Evolutionary conservation across 2,329 filamentous ascomycete genomes (phyloP).

Genomic region (Xylaria sp.): DNA sequence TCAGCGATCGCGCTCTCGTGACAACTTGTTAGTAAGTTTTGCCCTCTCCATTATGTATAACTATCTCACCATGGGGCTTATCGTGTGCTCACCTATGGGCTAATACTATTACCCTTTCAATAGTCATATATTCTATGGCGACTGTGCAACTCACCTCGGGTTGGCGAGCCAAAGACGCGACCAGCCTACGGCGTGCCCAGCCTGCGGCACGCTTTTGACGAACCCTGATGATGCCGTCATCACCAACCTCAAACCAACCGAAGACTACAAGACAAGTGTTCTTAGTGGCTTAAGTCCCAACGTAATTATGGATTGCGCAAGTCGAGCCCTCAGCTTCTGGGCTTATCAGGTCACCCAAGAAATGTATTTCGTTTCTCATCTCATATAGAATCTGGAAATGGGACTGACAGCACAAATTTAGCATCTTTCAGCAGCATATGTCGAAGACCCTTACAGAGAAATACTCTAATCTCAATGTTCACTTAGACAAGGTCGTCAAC

Average conservation of each 20-base stretch:
- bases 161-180: conserved; percentile 67
- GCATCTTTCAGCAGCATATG: conserved; percentile 81
- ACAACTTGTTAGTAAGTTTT: conserved; percentile 82
- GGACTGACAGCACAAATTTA: conserved; percentile 49
- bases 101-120: background rate
- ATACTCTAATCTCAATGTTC: conserved; percentile 70
- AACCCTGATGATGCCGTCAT: conserved; percentile 81
- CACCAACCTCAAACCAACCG: conserved; percentile 78
- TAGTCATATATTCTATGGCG: conserved; percentile 86
- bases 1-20: conserved; percentile 79
- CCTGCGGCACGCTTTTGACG: conserved; percentile 74
- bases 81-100: background rate
- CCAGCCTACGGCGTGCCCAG: conserved; percentile 73
- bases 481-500: conserved; percentile 78
- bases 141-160: conserved; percentile 74
- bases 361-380: conserved; percentile 68
- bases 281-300: conserved; percentile 84
- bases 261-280: conserved; percentile 90
- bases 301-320: conserved; percentile 87
- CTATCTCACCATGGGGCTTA: background rate
- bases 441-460: conserved; percentile 79
- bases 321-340: conserved; percentile 84
- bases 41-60: background rate
- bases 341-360: conserved; percentile 87
- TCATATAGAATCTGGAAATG: background rate